phyloP scores from a whole-genome alignment of 129 eudicot genomes.

The Flaveria trinervia region DNA sequence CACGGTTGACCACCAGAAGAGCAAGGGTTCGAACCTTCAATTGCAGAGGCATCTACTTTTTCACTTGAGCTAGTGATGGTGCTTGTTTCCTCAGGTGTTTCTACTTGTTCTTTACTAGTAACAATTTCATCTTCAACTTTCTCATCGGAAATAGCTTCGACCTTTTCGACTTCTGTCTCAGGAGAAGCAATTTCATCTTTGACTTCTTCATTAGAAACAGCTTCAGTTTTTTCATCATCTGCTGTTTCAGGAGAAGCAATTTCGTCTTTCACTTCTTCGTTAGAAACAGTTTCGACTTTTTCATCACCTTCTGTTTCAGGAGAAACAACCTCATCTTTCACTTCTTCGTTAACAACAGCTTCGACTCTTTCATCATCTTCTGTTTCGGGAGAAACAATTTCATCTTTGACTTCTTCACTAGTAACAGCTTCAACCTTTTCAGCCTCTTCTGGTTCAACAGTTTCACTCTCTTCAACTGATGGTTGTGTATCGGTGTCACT shows the following conservation, averaged over 20 bases:
- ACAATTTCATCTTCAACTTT: neutral
- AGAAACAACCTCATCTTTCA: constrained; percentile 11
- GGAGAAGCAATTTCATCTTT: constrained; percentile 1
- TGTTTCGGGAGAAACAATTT: neutral
- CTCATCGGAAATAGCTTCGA: neutral
- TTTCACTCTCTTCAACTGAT: constrained; percentile 32
- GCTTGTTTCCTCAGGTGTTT: constrained; percentile 22
- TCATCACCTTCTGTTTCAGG: constrained; percentile 19
- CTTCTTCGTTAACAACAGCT: neutral
- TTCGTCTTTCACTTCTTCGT: constrained; percentile 16
- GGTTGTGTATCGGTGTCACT: constrained; percentile 34
- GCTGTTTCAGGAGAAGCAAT: neutral
- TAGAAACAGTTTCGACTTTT: neutral
- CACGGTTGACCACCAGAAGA: neutral
- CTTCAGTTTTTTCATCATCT: constrained; percentile 1
- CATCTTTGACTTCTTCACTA: constrained; percentile 14
- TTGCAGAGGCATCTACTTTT: constrained; percentile 32
- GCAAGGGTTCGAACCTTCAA: constrained; percentile 35
- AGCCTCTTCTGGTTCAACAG: constrained; percentile 16
- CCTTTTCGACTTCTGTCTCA: neutral
- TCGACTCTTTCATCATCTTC: neutral
- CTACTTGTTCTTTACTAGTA: constrained; percentile 24
- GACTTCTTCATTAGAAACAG: constrained; percentile 7
- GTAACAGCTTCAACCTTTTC: constrained; percentile 13
- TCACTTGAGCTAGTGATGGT: constrained; percentile 28